phyloP scores from a whole-genome alignment of 805 yeast genomes.

The Ogataea philodendri region DNA sequence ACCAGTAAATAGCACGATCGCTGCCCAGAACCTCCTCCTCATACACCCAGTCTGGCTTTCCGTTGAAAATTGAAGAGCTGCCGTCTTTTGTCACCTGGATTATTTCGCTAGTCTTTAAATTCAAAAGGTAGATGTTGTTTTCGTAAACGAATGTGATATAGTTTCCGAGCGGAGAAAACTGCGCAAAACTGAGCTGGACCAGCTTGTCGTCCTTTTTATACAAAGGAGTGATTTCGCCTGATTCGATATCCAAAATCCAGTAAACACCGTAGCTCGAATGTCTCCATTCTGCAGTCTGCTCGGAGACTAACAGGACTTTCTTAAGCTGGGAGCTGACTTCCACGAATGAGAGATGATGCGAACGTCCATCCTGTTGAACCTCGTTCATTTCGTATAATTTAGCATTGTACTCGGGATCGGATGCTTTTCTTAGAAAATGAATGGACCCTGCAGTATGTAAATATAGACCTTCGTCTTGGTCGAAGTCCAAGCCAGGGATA shows the following conservation, averaged over 20 bases:
- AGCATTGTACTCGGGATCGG: constrained; percentile 31
- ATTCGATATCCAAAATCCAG: constrained; percentile 56
- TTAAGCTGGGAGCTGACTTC: constrained; percentile 45
- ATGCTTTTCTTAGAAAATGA: constrained; percentile 24
- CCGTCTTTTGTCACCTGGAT: constrained; percentile 53
- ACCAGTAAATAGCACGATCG: constrained; percentile 72
- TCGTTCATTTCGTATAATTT: constrained; percentile 32
- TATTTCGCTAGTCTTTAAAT: constrained; percentile 27
- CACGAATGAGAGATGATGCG: constrained; percentile 39
- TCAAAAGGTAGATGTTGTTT: constrained; percentile 53
- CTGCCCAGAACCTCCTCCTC: constrained; percentile 71
- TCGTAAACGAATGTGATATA: constrained; percentile 54
- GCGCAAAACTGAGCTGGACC: constrained; percentile 47
- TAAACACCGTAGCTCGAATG: constrained; percentile 63
- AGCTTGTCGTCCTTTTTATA: constrained; percentile 26
- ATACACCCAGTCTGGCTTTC: constrained; percentile 80
- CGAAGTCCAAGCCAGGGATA: constrained; percentile 27
- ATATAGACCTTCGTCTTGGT: constrained; percentile 47
- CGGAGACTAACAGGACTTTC: constrained; percentile 55
- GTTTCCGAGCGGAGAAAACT: constrained; percentile 61
- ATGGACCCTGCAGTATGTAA: constrained; percentile 18
- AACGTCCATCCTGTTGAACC: constrained; percentile 42
- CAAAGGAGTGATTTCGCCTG: constrained; percentile 27
- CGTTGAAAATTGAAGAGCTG: constrained; percentile 51
- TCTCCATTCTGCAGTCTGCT: constrained; percentile 54